Base-by-base conservation (phyloP, 306 rosid genomes). In the Trifolium fragiferum region DNA sequence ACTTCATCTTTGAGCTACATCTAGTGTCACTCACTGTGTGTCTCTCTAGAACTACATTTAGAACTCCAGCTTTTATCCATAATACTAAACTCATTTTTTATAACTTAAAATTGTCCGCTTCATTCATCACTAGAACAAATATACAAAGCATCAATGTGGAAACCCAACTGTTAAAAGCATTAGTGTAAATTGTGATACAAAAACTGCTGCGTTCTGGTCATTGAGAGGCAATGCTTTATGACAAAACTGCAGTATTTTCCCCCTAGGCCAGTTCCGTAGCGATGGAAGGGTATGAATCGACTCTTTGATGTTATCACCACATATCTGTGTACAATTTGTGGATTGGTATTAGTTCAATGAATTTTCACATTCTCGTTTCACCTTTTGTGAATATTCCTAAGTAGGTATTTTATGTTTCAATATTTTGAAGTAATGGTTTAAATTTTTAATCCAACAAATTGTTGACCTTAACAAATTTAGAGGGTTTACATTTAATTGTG, bases 1-100 rank as follows among this genome's bases (percentile, higher is more conserved):
- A 68, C 30, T 20, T 47, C 38, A 73, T 69, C 57, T 69, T 68
- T 78, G 73, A 51, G 68, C 68, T 72, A 47, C 27, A 14, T 66
- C 51, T 41, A 11, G 76, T 35, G 38, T 35, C 38, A 35, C 38
- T 35, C 38, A 35, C 38, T 6, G 38, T 35, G 38, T 6, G 8
- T 35, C 38, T 35, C 38, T 27, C 32, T 27, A 27, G 76, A 50
- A 72, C 68, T 76, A 46, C 25, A 14, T 71, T 50, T 40, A 10
- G 75, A 27, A 27, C 32, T 27, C 0, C 4, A 4, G 3, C 32
- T 25, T 46, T 53, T 60, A 55, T 72, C 57, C 10, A 10, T 70
- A 38, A 38, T 30, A 20, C 67, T 20, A 38, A 7, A 7, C 30
- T 72, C 25, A 14, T 54, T 65, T 33, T 21, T 40, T n/a, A 32